phyloP scores from a whole-genome alignment of 768 basidiomycete genomes.

The Hericium coralloides region DNA sequence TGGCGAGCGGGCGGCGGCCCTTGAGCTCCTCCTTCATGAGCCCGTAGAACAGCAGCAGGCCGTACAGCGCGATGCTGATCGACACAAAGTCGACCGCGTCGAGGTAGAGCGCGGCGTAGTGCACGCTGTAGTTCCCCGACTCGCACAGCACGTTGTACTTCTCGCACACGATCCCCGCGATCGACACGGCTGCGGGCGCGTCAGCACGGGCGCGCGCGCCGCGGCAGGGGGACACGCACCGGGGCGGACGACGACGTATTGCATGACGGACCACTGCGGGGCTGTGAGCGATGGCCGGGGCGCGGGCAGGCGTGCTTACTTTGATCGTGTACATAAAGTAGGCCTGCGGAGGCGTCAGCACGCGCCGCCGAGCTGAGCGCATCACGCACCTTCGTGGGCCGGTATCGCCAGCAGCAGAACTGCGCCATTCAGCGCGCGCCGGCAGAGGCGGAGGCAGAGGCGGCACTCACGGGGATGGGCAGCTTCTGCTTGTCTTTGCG shows the following conservation, averaged over 20 bases:
- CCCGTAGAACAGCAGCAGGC: conserved; percentile 75
- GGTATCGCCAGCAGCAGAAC: conserved; percentile 78
- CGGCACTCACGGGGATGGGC: conserved; percentile 50
- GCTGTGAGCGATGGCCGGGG: conserved; percentile 1
- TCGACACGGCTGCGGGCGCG: conserved; percentile 40
- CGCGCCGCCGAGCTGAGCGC: not conserved
- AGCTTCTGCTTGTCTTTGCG: conserved; percentile 73
- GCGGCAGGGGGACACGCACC: conserved; percentile 17
- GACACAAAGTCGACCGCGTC: conserved; percentile 70
- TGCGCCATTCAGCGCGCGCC: conserved; percentile 19
- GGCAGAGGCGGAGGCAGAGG: too few species aligned
- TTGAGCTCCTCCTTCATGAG: conserved; percentile 73
- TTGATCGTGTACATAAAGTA: conserved; percentile 90
- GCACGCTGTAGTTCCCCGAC: conserved; percentile 44
- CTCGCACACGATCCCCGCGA: conserved; percentile 75
- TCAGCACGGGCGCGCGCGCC: not conserved
- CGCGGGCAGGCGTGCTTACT: conserved; percentile 28
- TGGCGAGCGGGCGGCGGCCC: conserved; percentile 68
- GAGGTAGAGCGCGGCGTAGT: conserved; percentile 63
- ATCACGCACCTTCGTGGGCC: conserved; percentile 67
- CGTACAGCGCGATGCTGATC: conserved; percentile 84
- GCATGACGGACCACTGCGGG: conserved; percentile 73
- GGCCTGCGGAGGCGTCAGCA: conserved; percentile 32
- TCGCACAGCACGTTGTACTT: conserved; percentile 61
- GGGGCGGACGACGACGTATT: conserved; percentile 75